Percentiles rank a stretch among this genome's conserved stretches.
These are phyloP conservation scores for Xylariales sp. DNA, from an alignment of 2,329 filamentous ascomycete species.

Conservation along the genomic window DNA sequence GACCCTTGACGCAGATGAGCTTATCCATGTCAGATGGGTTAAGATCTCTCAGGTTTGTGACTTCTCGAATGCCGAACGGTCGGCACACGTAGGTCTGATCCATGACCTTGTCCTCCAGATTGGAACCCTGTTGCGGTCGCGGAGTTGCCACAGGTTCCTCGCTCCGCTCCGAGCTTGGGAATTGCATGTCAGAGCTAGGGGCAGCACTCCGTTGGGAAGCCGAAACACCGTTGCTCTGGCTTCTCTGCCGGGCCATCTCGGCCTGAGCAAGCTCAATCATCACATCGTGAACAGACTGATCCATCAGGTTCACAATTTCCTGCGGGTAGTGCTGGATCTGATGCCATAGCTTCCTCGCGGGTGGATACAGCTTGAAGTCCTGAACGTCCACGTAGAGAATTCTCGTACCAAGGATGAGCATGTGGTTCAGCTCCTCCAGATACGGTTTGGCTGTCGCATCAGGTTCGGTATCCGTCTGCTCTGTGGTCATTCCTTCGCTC, in stretches of 20 bases:
- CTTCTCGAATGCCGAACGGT: slow-evolving; percentile 81
- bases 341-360: slow-evolving; percentile 90
- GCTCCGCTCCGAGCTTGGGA: slow-evolving; percentile 73
- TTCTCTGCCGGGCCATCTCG: slow-evolving; percentile 66
- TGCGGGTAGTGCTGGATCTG: slow-evolving; percentile 91
- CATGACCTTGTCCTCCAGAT: slow-evolving; percentile 76
- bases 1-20: slow-evolving; percentile 87
- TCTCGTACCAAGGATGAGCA: slow-evolving; percentile 80
- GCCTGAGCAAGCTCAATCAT: slow-evolving; percentile 86
- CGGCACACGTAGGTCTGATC: slow-evolving; percentile 78
- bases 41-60: slow-evolving; percentile 87
- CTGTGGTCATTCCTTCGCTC: slow-evolving; percentile 75
- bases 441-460: slow-evolving; percentile 78
- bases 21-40: slow-evolving; percentile 97
- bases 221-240: slow-evolving; percentile 25
- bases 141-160: slow-evolving; percentile 42
- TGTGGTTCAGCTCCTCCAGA: slow-evolving; percentile 78
- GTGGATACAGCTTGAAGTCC: slow-evolving; percentile 88
- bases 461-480: slow-evolving; percentile 64
- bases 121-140: slow-evolving; percentile 42
- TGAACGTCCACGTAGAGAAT: slow-evolving; percentile 83
- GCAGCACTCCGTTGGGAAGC: slow-evolving; percentile 52
- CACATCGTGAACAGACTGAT: slow-evolving; percentile 86
- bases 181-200: slow-evolving; percentile 69
- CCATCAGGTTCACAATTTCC: slow-evolving; percentile 95